phyloP scores from a whole-genome alignment of 2,329 filamentous ascomycete genomes.

The Talaromyces sp. region DNA sequence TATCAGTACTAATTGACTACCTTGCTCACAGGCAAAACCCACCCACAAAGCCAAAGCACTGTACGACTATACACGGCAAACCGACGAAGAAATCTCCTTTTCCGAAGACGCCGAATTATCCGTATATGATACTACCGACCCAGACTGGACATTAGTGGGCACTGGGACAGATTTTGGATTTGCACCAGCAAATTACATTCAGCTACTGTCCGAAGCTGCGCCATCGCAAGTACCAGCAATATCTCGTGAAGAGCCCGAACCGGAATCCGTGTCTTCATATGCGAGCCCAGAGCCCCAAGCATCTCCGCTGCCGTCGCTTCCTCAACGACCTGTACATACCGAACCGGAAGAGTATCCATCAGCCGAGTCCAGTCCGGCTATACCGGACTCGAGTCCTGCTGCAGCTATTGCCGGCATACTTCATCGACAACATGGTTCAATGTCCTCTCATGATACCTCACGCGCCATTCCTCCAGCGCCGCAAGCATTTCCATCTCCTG shows the following conservation, averaged over 20 bases:
- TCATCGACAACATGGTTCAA: conserved; percentile 35
- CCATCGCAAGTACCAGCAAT: not conserved
- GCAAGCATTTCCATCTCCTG: conserved; percentile 56
- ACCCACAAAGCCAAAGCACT: conserved; percentile 74
- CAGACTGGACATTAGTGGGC: conserved; percentile 93
- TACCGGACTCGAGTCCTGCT: conserved; percentile 49
- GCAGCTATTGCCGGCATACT: conserved; percentile 49
- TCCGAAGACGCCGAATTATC: conserved; percentile 76
- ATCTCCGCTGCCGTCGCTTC: conserved; percentile 11
- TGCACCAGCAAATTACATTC: conserved; percentile 93
- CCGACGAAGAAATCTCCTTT: conserved; percentile 95
- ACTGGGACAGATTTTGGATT: conserved; percentile 84
- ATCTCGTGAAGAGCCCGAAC: conserved; percentile 34
- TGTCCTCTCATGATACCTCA: conserved; percentile 24
- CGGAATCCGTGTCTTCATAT: conserved; percentile 32
- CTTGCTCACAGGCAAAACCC: conserved; percentile 54
- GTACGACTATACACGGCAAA: conserved; percentile 97
- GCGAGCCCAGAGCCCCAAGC: conserved; percentile 20
- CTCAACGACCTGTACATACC: conserved; percentile 18
- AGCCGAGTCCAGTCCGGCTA: conserved; percentile 34
- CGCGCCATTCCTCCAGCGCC: conserved; percentile 33
- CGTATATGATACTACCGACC: conserved; percentile 85
- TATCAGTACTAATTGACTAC: not conserved
- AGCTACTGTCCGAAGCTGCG: conserved; percentile 49
- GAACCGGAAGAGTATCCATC: conserved; percentile 20